Evolutionary conservation across 2,329 filamentous ascomycete species (phyloP), one percentile per base, ranked within the genome.

Genomic region (Pseudonectria foliicola): DNA sequence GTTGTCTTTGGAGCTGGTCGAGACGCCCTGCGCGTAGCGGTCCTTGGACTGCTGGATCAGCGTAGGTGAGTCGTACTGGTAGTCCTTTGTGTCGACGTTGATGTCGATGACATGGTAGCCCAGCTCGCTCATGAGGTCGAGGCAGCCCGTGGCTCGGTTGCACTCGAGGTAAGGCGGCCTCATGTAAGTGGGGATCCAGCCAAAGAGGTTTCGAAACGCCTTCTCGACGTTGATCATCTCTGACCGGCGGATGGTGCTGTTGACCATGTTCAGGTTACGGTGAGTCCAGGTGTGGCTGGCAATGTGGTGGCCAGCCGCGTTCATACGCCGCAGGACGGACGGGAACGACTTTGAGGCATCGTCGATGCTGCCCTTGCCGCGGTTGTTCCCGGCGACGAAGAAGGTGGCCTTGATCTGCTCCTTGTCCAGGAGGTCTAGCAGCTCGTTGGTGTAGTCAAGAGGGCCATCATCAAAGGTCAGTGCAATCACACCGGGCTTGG

Each of bases 31-130:
- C n/a, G 52, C 52, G 38, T 57, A 64, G 7, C 50, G 52, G 10
- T 57, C 48, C 43, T 73, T 65, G 35, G 65, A 67, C 18, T 59
- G 52, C 39, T 65, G 58, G 43, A 77, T 75, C 42, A 66, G 63
- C 27, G 66, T 55, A 2, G 71, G 63, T 7, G 58, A 59, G 37
- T 68, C 62, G 45, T 75, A 68, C 46, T 72, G 60, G 49, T 74
- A 79, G 55, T 80, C 76, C 42, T 77, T 71, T 12, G 76, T 80
- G 50, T 80, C 75, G 10, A 79, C 55, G 48, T 77, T 70, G 45
- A 70, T 73, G 48, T 71, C 72, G 39, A 71, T 62, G 42, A 76
- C 54, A 48, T 77, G 72, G 54, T 78, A 79, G 27, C 68, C 70
- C 18, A 76, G 51, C 15, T 45, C 44, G 3, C 43, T 50, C 45